These are phyloP conservation scores for Flagelloscypha sp. DNA, from an alignment of 768 basidiomycete species.

Conservation along the genomic window DNA sequence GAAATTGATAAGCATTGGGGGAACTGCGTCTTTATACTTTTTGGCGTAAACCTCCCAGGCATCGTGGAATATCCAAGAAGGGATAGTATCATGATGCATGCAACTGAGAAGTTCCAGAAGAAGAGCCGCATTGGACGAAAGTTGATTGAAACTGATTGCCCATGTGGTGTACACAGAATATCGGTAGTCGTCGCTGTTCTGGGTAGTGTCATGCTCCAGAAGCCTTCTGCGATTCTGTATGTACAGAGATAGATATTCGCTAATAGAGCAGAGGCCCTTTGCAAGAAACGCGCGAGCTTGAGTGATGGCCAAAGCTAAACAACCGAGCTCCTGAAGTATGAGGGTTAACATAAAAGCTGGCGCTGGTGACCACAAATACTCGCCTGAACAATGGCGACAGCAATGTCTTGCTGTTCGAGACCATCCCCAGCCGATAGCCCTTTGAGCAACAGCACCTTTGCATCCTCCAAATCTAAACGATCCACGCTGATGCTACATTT, in stretches of 20 bases:
- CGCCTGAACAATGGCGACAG: constrained; percentile 5
- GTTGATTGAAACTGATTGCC: constrained; percentile 7
- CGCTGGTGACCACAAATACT: too few species aligned
- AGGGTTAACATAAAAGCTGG: neutral
- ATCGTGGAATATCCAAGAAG: too few species aligned
- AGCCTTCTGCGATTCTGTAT: constrained; percentile 1
- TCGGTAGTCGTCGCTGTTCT: constrained; percentile 4
- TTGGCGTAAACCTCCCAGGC: too few species aligned
- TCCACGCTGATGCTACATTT: neutral
- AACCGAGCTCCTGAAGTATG: constrained; percentile 1
- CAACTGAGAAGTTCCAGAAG: constrained; percentile 3
- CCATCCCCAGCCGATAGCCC: neutral
- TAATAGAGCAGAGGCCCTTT: too few species aligned
- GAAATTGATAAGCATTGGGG: too few species aligned
- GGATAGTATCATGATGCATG: constrained; percentile 4
- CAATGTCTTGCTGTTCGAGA: neutral
- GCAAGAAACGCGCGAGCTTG: constrained; percentile 7
- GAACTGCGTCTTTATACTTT: too few species aligned
- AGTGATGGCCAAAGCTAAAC: constrained; percentile 5
- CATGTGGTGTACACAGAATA: constrained; percentile 7
- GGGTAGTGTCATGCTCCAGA: constrained; percentile 1
- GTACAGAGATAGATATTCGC: constrained; percentile 2
- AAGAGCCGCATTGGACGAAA: neutral
- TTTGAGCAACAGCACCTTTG: constrained; percentile 4
- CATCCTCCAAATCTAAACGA: constrained; percentile 4